Conservation (phyloP, 2,329 filamentous ascomycete genomes). For the Aspergillus fumigatiaffinis region DNA sequence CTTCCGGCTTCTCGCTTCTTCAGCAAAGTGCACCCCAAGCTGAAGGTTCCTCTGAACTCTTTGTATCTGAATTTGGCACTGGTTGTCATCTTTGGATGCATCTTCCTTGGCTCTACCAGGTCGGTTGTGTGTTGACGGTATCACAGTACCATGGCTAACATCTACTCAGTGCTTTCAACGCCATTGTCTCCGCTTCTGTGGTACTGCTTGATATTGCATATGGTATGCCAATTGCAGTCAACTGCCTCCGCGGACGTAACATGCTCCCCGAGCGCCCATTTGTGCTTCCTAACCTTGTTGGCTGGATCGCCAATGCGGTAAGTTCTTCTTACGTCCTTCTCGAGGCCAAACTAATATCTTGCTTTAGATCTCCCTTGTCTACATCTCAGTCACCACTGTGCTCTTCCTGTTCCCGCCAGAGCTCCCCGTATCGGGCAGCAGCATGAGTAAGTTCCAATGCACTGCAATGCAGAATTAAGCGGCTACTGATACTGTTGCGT, state of each 20-base stretch:
- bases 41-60: constrained; percentile 64
- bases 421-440: constrained; percentile 59
- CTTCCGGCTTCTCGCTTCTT: constrained; percentile 60
- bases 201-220: constrained; percentile 70
- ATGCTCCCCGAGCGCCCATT: constrained; percentile 62
- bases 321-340: constrained; percentile 7
- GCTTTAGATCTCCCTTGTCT: constrained; percentile 55
- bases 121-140: constrained; percentile 20
- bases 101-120: constrained; percentile 62
- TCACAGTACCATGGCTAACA: not conserved
- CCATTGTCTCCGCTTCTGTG: constrained; percentile 67
- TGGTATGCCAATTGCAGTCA: constrained; percentile 68
- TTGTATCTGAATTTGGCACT: constrained; percentile 57
- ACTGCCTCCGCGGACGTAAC: constrained; percentile 61
- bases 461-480: not conserved
- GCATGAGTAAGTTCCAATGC: constrained; percentile 57
- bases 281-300: constrained; percentile 51
- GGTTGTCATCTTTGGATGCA: constrained; percentile 64
- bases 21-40: constrained; percentile 56
- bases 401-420: constrained; percentile 71
- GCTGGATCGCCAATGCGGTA: constrained; percentile 58
- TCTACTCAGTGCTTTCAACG: constrained; percentile 59
- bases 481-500: constrained; percentile 1
- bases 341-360: not conserved
- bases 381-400: constrained; percentile 67